These are phyloP conservation scores for Serendipita sp. DNA, from an alignment of 768 basidiomycete species.

Conservation along the genomic window DNA sequence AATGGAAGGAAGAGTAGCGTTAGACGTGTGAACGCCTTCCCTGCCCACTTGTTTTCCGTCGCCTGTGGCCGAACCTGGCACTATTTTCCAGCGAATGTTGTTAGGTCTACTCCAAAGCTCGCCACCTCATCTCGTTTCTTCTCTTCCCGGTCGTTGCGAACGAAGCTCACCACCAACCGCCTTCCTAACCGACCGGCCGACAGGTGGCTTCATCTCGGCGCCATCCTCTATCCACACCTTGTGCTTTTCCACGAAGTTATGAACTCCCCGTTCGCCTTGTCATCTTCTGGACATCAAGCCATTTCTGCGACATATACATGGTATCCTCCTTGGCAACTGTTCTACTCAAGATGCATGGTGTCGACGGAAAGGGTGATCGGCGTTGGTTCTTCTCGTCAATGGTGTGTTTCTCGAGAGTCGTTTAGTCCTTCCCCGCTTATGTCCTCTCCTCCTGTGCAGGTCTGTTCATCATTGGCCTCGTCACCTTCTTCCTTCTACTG, in stretches of 20 bases:
- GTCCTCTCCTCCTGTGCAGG: slow-evolving; percentile 19
- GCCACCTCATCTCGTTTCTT: too few relatives aligned
- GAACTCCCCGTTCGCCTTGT: slow-evolving; percentile 53
- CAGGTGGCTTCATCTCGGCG: slow-evolving; percentile 52
- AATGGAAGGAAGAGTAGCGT: slow-evolving; percentile 37
- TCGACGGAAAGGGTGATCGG: slow-evolving; percentile 28
- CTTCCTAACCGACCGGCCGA: too few relatives aligned
- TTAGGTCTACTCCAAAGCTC: slow-evolving; percentile 45
- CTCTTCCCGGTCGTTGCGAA: too few relatives aligned
- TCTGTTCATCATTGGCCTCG: slow-evolving; percentile 29
- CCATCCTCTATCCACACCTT: slow-evolving; percentile 49
- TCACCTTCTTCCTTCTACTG: slow-evolving; percentile 43
- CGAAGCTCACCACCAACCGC: too few relatives aligned
- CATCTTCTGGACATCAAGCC: slow-evolving; percentile 52
- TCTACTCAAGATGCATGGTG: slow-evolving; percentile 37
- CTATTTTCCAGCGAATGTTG: slow-evolving; percentile 24
- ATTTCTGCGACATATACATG: slow-evolving; percentile 37
- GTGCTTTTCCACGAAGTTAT: slow-evolving; percentile 45
- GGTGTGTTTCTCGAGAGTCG: too few relatives aligned
- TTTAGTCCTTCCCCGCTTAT: slow-evolving; percentile 14
- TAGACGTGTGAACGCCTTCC: slow-evolving; percentile 27
- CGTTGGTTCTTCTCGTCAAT: slow-evolving; percentile 43
- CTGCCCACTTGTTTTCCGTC: too few relatives aligned
- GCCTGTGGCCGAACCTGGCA: slow-evolving; percentile 13
- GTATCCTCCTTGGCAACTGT: slow-evolving; percentile 51